phyloP scores from a whole-genome alignment of 2,329 filamentous ascomycete species.

The Aspergillus proliferans region DNA sequence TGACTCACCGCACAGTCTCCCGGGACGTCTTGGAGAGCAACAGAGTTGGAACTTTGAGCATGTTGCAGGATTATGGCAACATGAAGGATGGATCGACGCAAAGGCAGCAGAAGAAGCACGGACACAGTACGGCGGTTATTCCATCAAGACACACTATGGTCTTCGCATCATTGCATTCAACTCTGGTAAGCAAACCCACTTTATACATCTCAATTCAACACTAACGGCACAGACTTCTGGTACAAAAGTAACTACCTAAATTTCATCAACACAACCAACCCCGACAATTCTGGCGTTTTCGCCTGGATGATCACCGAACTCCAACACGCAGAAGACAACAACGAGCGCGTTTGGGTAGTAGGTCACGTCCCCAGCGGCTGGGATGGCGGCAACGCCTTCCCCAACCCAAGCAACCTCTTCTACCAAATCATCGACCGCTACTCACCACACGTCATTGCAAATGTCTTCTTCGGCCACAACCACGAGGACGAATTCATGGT shows the following conservation, averaged over 20 bases:
- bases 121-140: constrained; percentile 52
- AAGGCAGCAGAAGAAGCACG: constrained; percentile 42
- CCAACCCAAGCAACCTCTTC: constrained; percentile 50
- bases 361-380: constrained; percentile 52
- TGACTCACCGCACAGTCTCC: constrained; percentile 48
- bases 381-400: constrained; percentile 50
- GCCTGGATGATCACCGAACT: constrained; percentile 48
- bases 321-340: constrained; percentile 47
- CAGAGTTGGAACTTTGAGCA: constrained; percentile 56
- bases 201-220: neutral
- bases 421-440: constrained; percentile 52
- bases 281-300: constrained; percentile 46
- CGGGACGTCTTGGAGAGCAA: constrained; percentile 48
- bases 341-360: constrained; percentile 50
- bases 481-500: constrained; percentile 52
- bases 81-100: constrained; percentile 50
- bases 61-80: constrained; percentile 49
- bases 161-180: constrained; percentile 50
- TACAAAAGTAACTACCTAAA: constrained; percentile 41
- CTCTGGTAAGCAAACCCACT: constrained; percentile 31
- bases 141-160: constrained; percentile 48
- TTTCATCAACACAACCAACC: constrained; percentile 48
- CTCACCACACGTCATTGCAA: constrained; percentile 50
- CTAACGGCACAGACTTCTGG: constrained; percentile 17
- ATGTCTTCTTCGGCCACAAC: constrained; percentile 51